These are phyloP conservation scores for Boeremia exigua DNA, from an alignment of 2,329 filamentous ascomycete genomes.

Conservation along the genomic window DNA sequence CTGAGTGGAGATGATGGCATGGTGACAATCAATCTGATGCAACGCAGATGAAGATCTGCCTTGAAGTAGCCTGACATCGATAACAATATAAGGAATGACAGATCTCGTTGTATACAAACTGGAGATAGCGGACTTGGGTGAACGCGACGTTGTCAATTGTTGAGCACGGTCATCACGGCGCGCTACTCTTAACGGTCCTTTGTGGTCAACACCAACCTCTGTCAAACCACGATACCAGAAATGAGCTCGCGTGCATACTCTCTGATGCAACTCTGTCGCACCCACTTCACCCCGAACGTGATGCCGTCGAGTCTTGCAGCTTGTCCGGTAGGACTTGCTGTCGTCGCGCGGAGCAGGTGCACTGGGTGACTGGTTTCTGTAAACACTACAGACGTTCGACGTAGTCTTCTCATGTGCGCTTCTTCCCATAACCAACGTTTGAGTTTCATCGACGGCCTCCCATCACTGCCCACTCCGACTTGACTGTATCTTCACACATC, in stretches of 20 bases:
- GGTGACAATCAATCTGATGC: constrained; percentile 7
- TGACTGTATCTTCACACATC: neutral
- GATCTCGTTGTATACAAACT: neutral
- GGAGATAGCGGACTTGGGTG: neutral
- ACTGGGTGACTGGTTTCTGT: constrained; percentile 6
- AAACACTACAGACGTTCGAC: neutral
- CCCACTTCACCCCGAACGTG: neutral
- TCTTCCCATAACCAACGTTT: neutral
- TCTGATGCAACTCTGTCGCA: neutral
- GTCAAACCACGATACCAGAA: neutral
- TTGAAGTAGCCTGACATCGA: neutral
- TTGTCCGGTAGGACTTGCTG: constrained; percentile 1
- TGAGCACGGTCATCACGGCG: neutral
- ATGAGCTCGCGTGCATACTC: neutral
- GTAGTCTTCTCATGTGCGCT: too few relatives aligned
- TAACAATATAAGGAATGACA: constrained; percentile 6
- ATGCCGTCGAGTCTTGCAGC: neutral
- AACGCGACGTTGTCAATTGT: neutral
- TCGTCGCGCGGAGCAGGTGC: constrained; percentile 13
- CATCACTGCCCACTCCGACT: neutral
- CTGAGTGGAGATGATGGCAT: neutral
- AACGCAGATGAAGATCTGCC: constrained; percentile 12
- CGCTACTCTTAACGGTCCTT: neutral
- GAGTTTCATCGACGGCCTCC: too few relatives aligned
- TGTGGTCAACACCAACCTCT: neutral